Evolutionary conservation across 495 filamentous ascomycete genomes (phyloP), one percentile per base, ranked within the genome.

Genomic region (Evernia prunastri): DNA sequence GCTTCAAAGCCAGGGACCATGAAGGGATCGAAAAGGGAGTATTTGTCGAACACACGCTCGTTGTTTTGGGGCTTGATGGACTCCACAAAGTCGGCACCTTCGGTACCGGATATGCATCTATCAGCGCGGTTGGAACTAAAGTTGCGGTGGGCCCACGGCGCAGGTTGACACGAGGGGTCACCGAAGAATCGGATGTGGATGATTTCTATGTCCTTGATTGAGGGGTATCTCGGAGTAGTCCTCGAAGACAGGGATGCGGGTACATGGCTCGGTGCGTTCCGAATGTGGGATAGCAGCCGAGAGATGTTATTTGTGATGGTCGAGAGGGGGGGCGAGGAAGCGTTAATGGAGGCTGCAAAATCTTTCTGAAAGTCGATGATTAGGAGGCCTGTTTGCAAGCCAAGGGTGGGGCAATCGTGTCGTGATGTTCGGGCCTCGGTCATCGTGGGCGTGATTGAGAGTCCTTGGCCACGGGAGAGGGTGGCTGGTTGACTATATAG

Each of bases 331-430:
- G n/a, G n/a, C n/a, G n/a, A n/a, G n/a, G n/a, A 61, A 4, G 40
- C 59, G 35, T 61, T 51, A 29, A 61, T 53, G 40, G 29, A 53
- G 40, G 59, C 43, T 35, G n/a, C 59, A 33, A 61, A 61, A n/a
- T 61, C 59, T 3, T 61, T 54, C 27, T 61, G 59, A 13, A 54
- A 54, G 23, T 54, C 59, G 18, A 61, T 61, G 4, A 61, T 37
- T 37, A 61, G 9, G 15, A 61, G 43, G 43, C 12, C 59, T 37
- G 59, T 37, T 23, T 53, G 39, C 31, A 61, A 12, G 59, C 43
- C 59, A 18, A 51, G 43, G 45, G 43, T 49, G 27, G 40, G 45
- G 31, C 36, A n/a, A n/a, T n/a, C n/a, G n/a, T n/a, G n/a, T n/a
- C n/a, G n/a, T n/a, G n/a, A n/a, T n/a, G n/a, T n/a, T n/a, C n/a